A percentile compares a stretch with the other conserved stretches of the same genome.
Evolutionary conservation across 768 basidiomycete species (phyloP).

Genomic region (Suillus luteus): DNA sequence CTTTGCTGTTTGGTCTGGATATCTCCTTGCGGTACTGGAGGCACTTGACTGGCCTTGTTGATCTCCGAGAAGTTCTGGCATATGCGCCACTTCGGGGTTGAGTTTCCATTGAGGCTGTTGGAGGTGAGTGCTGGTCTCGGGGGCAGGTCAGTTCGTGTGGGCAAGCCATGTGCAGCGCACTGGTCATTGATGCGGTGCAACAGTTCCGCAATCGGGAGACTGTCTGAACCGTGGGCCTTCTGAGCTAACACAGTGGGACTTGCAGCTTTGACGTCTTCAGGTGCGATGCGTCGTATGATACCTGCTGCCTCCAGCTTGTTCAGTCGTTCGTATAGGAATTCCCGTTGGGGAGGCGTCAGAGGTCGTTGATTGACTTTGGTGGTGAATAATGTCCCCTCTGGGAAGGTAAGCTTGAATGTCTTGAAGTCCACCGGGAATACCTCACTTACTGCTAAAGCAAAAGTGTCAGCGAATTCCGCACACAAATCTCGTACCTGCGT

Average conservation of each 20-base stretch:
- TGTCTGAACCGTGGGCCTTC: slow-evolving; percentile 14
- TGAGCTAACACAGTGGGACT: slow-evolving; percentile 14
- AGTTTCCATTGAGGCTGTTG: no score
- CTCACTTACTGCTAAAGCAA: slow-evolving; percentile 41
- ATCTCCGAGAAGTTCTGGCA: no score
- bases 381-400: neutral
- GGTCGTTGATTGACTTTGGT: slow-evolving; percentile 1
- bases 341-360: slow-evolving; percentile 1
- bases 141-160: neutral
- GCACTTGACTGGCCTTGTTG: no score
- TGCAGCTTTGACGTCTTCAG: slow-evolving; percentile 17
- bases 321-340: neutral
- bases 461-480: slow-evolving; percentile 38
- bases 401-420: slow-evolving; percentile 3
- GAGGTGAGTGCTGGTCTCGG: neutral
- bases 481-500: slow-evolving; percentile 27
- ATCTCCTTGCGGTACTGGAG: no score
- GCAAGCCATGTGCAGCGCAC: slow-evolving; percentile 12
- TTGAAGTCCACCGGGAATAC: slow-evolving; percentile 30
- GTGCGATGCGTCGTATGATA: neutral
- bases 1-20: no score
- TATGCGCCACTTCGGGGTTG: no score
- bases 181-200: slow-evolving; percentile 15
- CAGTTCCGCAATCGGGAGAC: slow-evolving; percentile 14
- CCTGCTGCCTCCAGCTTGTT: neutral